A percentile compares a stretch with the other conserved stretches of the same genome.
These are phyloP conservation scores for Carallia pectinifolia DNA, from an alignment of 345 rosid genomes.

Conservation along the genomic window DNA sequence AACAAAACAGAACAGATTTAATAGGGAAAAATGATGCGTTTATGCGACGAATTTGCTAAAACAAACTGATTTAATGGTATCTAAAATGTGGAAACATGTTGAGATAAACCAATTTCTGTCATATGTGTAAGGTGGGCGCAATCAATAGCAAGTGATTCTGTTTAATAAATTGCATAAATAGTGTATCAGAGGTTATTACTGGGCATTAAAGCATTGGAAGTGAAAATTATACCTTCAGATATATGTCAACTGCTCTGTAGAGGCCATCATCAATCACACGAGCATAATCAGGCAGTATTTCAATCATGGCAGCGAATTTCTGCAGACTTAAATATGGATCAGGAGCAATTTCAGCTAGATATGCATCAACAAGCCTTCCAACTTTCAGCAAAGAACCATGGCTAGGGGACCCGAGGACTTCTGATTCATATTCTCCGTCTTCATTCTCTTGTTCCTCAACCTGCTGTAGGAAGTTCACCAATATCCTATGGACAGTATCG, in stretches of 20 bases:
- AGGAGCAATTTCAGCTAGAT: constrained; percentile 79
- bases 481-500: constrained; percentile 67
- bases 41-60: too few species aligned
- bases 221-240: constrained; percentile 56
- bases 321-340: constrained; percentile 70
- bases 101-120: too few species aligned
- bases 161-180: background rate
- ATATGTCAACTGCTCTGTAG: constrained; percentile 78
- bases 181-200: background rate
- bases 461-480: constrained; percentile 57
- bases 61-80: too few species aligned
- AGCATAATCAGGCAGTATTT: constrained; percentile 70
- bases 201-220: background rate
- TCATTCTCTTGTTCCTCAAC: constrained; percentile 66
- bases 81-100: too few species aligned
- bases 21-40: too few species aligned
- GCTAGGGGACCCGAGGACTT: constrained; percentile 49
- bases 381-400: constrained; percentile 72
- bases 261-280: constrained; percentile 80
- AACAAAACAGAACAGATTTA: too few species aligned
- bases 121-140: too few species aligned
- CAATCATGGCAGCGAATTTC: constrained; percentile 67
- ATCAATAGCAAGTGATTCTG: too few species aligned
- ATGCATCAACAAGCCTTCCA: constrained; percentile 75
- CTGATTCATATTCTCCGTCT: constrained; percentile 50